Evolutionary conservation across 768 basidiomycete genomes (phyloP).

Genomic region (Auricularia heimuer): DNA sequence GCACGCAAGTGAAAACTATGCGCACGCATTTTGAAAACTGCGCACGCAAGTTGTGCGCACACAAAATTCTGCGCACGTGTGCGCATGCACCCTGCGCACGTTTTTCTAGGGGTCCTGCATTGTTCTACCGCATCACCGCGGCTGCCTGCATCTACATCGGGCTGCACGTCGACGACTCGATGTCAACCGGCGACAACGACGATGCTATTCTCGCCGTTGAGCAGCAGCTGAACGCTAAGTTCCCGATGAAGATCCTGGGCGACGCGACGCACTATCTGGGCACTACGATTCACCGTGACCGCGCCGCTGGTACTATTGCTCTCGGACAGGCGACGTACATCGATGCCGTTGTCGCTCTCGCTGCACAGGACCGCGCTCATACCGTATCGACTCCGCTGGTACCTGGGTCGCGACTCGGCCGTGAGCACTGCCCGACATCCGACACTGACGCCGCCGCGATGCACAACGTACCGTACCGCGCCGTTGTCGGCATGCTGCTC

Average conservation of each 20-base stretch:
- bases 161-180: conserved; percentile 28
- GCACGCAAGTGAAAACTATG: too few relatives aligned
- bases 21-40: too few relatives aligned
- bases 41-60: too few relatives aligned
- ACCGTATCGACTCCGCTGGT: conserved; percentile 12
- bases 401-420: conserved; percentile 3
- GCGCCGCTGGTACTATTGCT: conserved; percentile 1
- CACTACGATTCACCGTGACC: conserved; percentile 4
- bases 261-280: conserved; percentile 10
- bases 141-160: conserved; percentile 16
- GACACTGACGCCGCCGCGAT: not conserved
- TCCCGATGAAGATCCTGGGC: not conserved
- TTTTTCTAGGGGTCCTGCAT: conserved; percentile 10
- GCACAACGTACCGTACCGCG: not conserved
- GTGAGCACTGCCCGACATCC: conserved; percentile 3
- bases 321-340: conserved; percentile 12
- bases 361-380: conserved; percentile 3
- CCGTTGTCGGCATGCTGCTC: not conserved
- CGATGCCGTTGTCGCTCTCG: conserved; percentile 8
- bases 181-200: not conserved
- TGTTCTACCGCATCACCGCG: conserved; percentile 18
- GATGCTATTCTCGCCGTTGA: not conserved
- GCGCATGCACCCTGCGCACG: too few relatives aligned
- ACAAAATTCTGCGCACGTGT: too few relatives aligned
- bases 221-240: conserved; percentile 1